Evolutionary conservation across 2,329 filamentous ascomycete species (phyloP), one percentile per base, ranked within the genome.

Genomic region (Exophiala viscosa): DNA sequence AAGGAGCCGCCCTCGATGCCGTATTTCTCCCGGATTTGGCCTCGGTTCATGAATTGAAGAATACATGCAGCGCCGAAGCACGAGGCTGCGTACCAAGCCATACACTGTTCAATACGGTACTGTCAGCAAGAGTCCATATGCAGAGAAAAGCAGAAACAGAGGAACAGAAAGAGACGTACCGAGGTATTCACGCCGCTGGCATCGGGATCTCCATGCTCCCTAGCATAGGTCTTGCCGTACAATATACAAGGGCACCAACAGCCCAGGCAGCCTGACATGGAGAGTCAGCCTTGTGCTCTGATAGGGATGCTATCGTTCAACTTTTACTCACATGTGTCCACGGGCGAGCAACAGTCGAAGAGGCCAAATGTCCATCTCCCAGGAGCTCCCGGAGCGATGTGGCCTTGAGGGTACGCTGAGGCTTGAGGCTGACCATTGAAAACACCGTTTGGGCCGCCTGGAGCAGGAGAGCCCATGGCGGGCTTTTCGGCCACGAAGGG

Each of bases 21-120:
- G 67, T 78, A 81, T 36, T 69, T 72, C 48, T 78, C 69, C 44
- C 80, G 76, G 59, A 83, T 76, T 60, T 80, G 74, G 51, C 64
- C 64, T 44, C 81, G 78, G 66, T 81, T 79, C 57, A 79, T 67
- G 70, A 78, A 76, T 57, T 75, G 69, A 60, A 76, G 67, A 50
- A 76, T 71, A 59, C 67, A 66, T 28, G 60, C 58, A 13, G 69
- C 60, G 5, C 67, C 67, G 43, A 63, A 63, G 42, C 63, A 64
- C 39, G 59, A 52, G 31, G 70, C 52, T 33, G 61, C 60, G 45
- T 60, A 61, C 63, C 63, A 72, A 23, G 66, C 62, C 53, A 64
- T 66, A 60, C 70, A 73, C 68, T 70, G 13, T 14, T n/a, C n/a
- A 13, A n/a, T 15, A 20, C 17, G 13, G 15, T n/a, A n/a, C 17